Evolutionary conservation across 225 moss, liverwort and hornwort genomes (phyloP).

Genomic region (Physcomitrellopsis africana): DNA sequence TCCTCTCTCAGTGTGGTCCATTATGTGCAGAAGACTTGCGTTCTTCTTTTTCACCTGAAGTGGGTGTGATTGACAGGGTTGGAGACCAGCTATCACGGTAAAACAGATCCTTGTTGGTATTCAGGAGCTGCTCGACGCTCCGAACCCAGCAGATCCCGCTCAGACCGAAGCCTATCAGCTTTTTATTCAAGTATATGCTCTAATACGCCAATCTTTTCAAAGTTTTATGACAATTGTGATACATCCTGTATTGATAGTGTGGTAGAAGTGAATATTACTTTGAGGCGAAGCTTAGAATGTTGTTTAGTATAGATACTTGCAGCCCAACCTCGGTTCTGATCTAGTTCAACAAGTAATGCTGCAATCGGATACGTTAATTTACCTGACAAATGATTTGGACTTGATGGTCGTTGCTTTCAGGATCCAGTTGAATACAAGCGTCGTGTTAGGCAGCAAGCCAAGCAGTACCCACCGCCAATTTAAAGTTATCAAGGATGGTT

Average conservation of each 20-base stretch:
- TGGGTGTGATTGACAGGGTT: conserved; percentile 63
- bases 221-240: neutral
- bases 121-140: conserved; percentile 95
- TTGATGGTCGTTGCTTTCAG: conserved; percentile 43
- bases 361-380: neutral
- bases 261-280: neutral
- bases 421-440: conserved; percentile 72
- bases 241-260: neutral
- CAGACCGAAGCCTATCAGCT: conserved; percentile 99
- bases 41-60: neutral
- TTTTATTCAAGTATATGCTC: conserved; percentile 77
- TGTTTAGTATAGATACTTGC: neutral
- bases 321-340: neutral
- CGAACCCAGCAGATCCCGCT: conserved; percentile 95
- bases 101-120: conserved; percentile 98
- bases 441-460: conserved; percentile 70
- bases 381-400: conserved; percentile 24
- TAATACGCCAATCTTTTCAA: neutral
- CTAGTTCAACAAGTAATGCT: conserved; percentile 20
- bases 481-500: conserved; percentile 32
- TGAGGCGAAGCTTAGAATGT: neutral
- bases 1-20: neutral
- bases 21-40: neutral
- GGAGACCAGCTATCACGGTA: conserved; percentile 99
- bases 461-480: conserved; percentile 69